A percentile compares a stretch with the other conserved stretches of the same genome.
These are phyloP conservation scores for Rasamsonia emersonii DNA, from an alignment of 2,329 filamentous ascomycete genomes.

Conservation along the genomic window DNA sequence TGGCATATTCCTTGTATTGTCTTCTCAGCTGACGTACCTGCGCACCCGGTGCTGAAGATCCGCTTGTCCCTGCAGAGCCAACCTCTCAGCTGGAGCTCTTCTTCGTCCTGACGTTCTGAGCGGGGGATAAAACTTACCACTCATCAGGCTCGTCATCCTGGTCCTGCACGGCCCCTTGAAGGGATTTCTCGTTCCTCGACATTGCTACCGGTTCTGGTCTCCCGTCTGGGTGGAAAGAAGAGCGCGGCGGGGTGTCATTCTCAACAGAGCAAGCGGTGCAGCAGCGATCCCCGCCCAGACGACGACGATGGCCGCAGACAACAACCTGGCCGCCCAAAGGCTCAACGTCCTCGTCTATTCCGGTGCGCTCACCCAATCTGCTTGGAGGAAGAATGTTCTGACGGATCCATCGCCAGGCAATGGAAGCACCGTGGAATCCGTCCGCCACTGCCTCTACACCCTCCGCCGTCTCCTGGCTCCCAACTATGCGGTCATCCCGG, in stretches of 20 bases:
- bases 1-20: neutral
- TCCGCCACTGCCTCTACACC: conserved; percentile 80
- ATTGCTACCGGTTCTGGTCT: conserved; percentile 29
- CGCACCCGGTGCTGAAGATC: conserved; percentile 92
- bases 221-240: neutral
- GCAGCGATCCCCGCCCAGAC: conserved; percentile 5
- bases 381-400: conserved; percentile 20
- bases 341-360: conserved; percentile 93
- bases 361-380: conserved; percentile 45
- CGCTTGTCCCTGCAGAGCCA: conserved; percentile 71
- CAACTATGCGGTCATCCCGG: conserved; percentile 84
- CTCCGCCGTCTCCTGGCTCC: conserved; percentile 78
- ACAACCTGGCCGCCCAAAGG: conserved; percentile 53
- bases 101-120: conserved; percentile 6
- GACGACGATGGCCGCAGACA: conserved; percentile 22
- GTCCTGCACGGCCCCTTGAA: conserved; percentile 33
- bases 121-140: conserved; percentile 55
- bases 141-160: conserved; percentile 89
- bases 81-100: conserved; percentile 13
- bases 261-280: neutral
- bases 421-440: conserved; percentile 79
- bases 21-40: conserved; percentile 51
- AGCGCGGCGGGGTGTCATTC: neutral
- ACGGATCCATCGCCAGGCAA: conserved; percentile 48
- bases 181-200: conserved; percentile 49